Evolutionary conservation across 768 basidiomycete genomes (phyloP), one percentile per base, ranked within the genome.

Genomic region (Suillus subaureus): DNA sequence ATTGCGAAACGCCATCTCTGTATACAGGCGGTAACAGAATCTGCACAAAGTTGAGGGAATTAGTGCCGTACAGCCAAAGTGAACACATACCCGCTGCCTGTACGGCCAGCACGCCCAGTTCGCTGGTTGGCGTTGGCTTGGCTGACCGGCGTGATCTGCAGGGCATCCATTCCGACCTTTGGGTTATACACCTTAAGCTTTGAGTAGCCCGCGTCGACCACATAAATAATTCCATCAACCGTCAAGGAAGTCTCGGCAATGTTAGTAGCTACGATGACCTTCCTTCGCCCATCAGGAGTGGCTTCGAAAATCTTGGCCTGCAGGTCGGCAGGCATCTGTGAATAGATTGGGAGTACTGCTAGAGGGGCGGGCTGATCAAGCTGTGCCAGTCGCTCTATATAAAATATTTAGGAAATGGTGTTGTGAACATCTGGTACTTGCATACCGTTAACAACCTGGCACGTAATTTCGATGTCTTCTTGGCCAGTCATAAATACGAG

Each of bases 401-500:
- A 18, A 65, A 43, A 61, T 37, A n/a, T 37, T 63, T 58, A 43
- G 62, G 18, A 18, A 61, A 13, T 6, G 18, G 49, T 21, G 9
- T 2, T 33, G 16, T 6, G n/a, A 18, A 4, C 12, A 28, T 21
- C 9, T 56, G 15, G 43, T 35, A 31, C 33, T 37, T 5, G 73
- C 85, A 55, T 61, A 95, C 96, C 96, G 77, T 91, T 87, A 23
- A 98, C 82, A 39, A 99, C 97, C 72, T 94, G 92, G 74, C 97
- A 99, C 13, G 96, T 99, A 37, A 94, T 86, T 78, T 99, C 97
- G 66, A 99, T 99, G 75, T 99, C 97, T 79, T 99, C 97, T 79
- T 99, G 97, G 43, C 97, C 97, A 33, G 97, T 99, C 97, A 99
- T 99, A 78, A 99, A 99, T 31, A 99, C 95, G 49, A 99, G 82